Conservation (phyloP, 352 stramenopile species). For the Pythium aristosporum region DNA sequence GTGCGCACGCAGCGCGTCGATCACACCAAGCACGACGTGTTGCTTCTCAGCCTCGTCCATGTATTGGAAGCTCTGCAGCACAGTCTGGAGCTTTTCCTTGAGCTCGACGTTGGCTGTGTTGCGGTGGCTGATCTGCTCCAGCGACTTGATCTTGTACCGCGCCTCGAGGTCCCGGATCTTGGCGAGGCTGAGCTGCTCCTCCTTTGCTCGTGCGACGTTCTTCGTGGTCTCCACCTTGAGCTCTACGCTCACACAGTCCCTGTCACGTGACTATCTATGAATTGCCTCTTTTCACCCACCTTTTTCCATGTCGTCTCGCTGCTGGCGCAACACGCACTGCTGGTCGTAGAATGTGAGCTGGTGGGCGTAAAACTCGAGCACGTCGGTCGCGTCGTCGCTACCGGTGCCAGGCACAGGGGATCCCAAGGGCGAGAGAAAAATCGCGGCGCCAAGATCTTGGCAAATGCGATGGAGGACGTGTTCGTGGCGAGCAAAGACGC, state of each 20-base stretch:
- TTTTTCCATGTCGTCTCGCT: constrained; percentile 48
- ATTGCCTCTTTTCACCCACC: constrained; percentile 28
- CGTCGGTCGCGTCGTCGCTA: constrained; percentile 44
- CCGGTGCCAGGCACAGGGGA: constrained; percentile 12
- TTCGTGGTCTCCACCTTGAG: constrained; percentile 32
- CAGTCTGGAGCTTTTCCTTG: constrained; percentile 42
- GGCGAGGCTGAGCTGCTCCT: constrained; percentile 36
- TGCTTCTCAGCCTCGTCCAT: constrained; percentile 61
- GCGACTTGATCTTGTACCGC: constrained; percentile 42
- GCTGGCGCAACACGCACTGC: constrained; percentile 37
- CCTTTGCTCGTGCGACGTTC: constrained; percentile 35
- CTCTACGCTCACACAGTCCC: constrained; percentile 27
- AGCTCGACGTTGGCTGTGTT: constrained; percentile 48
- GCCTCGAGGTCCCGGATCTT: constrained; percentile 52
- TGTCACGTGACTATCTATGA: neutral
- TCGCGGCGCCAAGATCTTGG: constrained; percentile 50
- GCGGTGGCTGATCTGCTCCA: constrained; percentile 55
- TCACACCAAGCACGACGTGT: constrained; percentile 45
- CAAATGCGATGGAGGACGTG: constrained; percentile 56
- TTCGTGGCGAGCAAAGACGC: constrained; percentile 64
- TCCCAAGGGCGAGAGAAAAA: constrained; percentile 51
- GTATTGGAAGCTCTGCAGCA: constrained; percentile 61
- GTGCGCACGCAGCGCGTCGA: constrained; percentile 45
- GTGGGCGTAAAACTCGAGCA: constrained; percentile 54
- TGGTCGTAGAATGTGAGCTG: constrained; percentile 70